A percentile compares a stretch with the other conserved stretches of the same genome.
phyloP scores from a whole-genome alignment of 495 filamentous ascomycete genomes.

The Hypoxylon lenormandii region DNA sequence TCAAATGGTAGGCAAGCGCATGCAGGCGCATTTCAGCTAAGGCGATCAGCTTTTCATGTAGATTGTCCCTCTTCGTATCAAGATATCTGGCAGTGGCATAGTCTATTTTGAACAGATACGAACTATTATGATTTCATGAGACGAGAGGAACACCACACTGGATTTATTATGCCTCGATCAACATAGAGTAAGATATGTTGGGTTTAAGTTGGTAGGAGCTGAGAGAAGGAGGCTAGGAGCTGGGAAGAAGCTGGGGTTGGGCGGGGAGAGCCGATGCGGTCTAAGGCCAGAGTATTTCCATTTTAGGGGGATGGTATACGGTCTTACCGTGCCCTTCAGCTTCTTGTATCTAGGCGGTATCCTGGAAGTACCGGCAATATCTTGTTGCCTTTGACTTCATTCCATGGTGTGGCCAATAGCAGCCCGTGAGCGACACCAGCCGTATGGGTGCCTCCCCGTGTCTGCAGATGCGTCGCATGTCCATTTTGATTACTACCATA shows the following conservation, averaged over 20 bases:
- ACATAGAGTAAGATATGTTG: not conserved
- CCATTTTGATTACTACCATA: not conserved
- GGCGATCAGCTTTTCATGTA: conserved; percentile 12
- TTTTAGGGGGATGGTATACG: conserved; percentile 30
- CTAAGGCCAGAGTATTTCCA: conserved; percentile 19
- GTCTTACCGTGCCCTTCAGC: conserved; percentile 15
- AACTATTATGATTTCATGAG: not conserved
- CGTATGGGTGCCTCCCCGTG: conserved; percentile 1
- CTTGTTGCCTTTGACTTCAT: conserved; percentile 4
- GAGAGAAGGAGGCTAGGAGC: not conserved
- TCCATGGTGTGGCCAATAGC: conserved; percentile 15
- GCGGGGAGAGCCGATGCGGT: conserved; percentile 21
- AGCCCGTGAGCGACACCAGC: conserved; percentile 10
- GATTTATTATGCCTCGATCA: not conserved
- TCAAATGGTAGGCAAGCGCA: conserved; percentile 1
- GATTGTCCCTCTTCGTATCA: not conserved
- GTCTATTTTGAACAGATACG: not conserved
- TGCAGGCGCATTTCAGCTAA: conserved; percentile 31
- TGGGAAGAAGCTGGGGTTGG: conserved; percentile 15
- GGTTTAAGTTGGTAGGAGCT: not conserved
- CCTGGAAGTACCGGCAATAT: conserved; percentile 14
- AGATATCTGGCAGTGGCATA: not conserved
- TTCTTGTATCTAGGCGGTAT: conserved; percentile 17
- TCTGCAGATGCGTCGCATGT: not conserved
- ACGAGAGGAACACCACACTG: not conserved